These are phyloP conservation scores for Psilocybe cubensis DNA, from an alignment of 768 basidiomycete genomes.

Conservation along the genomic window DNA sequence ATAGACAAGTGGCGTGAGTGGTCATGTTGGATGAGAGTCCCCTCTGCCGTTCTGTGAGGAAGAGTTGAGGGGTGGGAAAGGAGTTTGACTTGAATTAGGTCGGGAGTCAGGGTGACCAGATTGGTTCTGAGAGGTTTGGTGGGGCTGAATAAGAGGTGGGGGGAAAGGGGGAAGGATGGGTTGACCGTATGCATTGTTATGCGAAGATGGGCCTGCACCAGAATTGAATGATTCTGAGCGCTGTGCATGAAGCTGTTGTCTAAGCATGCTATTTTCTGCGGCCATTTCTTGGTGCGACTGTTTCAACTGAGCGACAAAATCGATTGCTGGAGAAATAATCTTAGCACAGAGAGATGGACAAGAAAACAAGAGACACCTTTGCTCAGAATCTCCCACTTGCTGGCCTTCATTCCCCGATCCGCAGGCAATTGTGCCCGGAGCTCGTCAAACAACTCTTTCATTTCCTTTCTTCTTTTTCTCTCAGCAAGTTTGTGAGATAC, in stretches of 20 bases:
- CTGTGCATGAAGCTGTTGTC: slow-evolving; percentile 71
- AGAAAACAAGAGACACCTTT: slow-evolving; percentile 62
- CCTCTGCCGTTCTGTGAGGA: slow-evolving; percentile 49
- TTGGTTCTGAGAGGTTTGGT: slow-evolving; percentile 38
- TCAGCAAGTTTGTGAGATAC: slow-evolving; percentile 98
- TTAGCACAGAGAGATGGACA: slow-evolving; percentile 4
- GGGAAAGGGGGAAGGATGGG: slow-evolving; percentile 47
- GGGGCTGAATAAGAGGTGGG: slow-evolving; percentile 49
- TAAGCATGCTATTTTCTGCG: slow-evolving; percentile 77
- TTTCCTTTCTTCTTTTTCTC: slow-evolving; percentile 95
- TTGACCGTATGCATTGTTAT: slow-evolving; percentile 52
- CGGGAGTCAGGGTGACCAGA: slow-evolving; percentile 49
- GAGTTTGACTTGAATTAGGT: slow-evolving; percentile 66
- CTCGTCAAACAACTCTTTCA: slow-evolving; percentile 99
- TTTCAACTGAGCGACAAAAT: slow-evolving; percentile 83
- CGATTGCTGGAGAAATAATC: slow-evolving; percentile 63
- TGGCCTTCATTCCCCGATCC: slow-evolving; percentile 93
- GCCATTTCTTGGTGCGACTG: slow-evolving; percentile 75
- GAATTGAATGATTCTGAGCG: slow-evolving; percentile 62
- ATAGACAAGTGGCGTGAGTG: not conserved
- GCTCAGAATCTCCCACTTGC: slow-evolving; percentile 98
- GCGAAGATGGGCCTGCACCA: slow-evolving; percentile 50
- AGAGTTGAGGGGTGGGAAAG: slow-evolving; percentile 44
- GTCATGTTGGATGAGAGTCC: slow-evolving; percentile 31
- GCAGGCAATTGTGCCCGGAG: slow-evolving; percentile 90